Base-by-base conservation (phyloP, 192 early-diverging fungal genomes). In the Podila clonocystis region DNA sequence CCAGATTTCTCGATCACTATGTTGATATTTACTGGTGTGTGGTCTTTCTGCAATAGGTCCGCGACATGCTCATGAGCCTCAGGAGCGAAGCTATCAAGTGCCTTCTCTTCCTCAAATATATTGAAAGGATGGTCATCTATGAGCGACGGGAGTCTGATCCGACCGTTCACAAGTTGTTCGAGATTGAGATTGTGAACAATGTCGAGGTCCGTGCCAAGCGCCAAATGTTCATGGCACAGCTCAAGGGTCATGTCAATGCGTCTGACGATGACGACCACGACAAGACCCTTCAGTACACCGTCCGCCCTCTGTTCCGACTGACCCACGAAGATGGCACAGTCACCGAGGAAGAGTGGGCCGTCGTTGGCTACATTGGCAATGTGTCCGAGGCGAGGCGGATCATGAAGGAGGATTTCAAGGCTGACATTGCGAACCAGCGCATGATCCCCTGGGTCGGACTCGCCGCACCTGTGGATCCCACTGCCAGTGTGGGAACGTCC, bases 361-460 rank as follows among this genome's bases (percentile, higher is more conserved):
- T 84, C 29, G 63, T 66, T 12, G 70, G 57, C 45, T 28, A 72
- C 20, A 30, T 84, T 15, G 82, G 65, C 26, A 65, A 74, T 50
- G 50, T 74, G 1, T 5, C 31, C 17, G 28, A 28, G 20, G 58
- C 82, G 0, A 30, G 55, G 4, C 29, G 50, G 8, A 15, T 68
- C 20, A 75, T 83, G 62, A 2, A 34, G 13, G 52, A 58, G 11
- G 24, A 66, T 2, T 73, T 58, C 7, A 26, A 69, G 3, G 63
- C 30, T 12, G 49, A 63, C 41, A 33, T 84, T 17, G 36, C 28
- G 2, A 48, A 28, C 12, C 70, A 76, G 17, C 84, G 68, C 36
- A 45, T 85, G 13, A 82, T 85, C 6, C 84, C 84, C 12, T 83
- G 82, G 68, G 82, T 83, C 17, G 84, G 82, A 9, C 38, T 85